These are phyloP conservation scores for Eucalyptus sp. DNA, from an alignment of 345 rosid species.

Conservation along the genomic window DNA sequence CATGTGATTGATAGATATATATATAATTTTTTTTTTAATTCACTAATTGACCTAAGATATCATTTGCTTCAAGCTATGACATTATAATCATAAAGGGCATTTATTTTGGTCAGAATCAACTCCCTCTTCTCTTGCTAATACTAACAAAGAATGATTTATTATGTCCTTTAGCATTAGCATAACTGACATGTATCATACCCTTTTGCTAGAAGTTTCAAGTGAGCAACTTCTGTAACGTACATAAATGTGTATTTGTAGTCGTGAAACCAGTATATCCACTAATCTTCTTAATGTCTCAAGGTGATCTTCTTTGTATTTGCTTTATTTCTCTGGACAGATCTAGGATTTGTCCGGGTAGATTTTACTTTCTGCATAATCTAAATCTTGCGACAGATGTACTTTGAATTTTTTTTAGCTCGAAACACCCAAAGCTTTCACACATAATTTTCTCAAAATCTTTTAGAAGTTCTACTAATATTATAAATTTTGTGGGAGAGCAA, in stretches of 20 bases:
- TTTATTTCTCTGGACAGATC: neutral
- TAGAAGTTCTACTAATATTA: neutral
- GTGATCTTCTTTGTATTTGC: neutral
- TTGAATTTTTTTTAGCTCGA: neutral
- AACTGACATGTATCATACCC: neutral
- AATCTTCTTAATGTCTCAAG: neutral
- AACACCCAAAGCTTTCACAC: neutral
- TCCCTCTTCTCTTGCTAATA: neutral
- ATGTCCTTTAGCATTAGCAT: neutral
- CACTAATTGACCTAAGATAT: neutral
- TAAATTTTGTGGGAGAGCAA: neutral
- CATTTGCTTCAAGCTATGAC: neutral
- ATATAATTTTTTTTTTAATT: too few species aligned
- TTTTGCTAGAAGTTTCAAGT: neutral
- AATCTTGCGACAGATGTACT: neutral
- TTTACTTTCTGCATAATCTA: neutral
- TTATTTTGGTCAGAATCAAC: neutral
- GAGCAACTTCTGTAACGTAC: neutral
- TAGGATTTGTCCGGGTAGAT: neutral
- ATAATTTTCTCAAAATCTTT: neutral
- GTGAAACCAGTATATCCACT: neutral
- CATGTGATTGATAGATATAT: neutral
- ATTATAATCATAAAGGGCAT: neutral
- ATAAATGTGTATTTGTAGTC: neutral
- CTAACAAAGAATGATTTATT: neutral